Percentiles rank a stretch among this genome's conserved stretches.
These are phyloP conservation scores for Nicotiana attenuata DNA, from an alignment of 257 asterid species.

Conservation along the genomic window DNA sequence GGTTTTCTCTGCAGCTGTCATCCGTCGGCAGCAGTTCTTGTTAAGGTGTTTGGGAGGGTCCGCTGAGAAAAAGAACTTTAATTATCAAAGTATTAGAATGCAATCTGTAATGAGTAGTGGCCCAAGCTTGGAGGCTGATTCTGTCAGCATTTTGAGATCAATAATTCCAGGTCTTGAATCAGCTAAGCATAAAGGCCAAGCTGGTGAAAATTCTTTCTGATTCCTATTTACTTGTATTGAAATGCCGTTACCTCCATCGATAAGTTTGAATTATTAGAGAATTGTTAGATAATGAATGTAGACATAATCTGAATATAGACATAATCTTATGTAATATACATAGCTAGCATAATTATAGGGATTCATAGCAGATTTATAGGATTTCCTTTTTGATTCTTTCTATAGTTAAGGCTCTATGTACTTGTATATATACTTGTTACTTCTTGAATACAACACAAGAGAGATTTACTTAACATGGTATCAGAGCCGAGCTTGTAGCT, in stretches of 20 bases:
- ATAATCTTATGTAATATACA: too few relatives aligned
- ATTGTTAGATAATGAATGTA: too few relatives aligned
- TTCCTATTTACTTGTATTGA: background rate
- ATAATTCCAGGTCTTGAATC: conserved; percentile 74
- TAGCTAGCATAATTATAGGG: too few relatives aligned
- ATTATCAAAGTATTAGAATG: conserved; percentile 40
- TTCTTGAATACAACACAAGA: too few relatives aligned
- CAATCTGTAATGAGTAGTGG: conserved; percentile 48
- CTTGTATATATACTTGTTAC: too few relatives aligned
- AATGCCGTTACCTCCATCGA: background rate
- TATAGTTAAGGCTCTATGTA: too few relatives aligned
- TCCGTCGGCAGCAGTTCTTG: conserved; percentile 68
- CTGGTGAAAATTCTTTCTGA: conserved; percentile 45
- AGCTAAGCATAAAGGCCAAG: conserved; percentile 90
- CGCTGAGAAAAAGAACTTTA: conserved; percentile 19
- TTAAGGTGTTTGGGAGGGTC: conserved; percentile 64
- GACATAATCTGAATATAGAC: too few relatives aligned
- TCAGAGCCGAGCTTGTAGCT: too few relatives aligned
- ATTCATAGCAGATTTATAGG: too few relatives aligned
- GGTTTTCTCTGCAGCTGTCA: conserved; percentile 43
- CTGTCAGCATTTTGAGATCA: conserved; percentile 61
- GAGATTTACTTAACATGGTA: too few relatives aligned
- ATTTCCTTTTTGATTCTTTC: too few relatives aligned
- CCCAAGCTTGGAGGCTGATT: conserved; percentile 57
- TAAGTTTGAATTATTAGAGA: background rate